These are phyloP conservation scores for Suillus spraguei DNA, from an alignment of 768 basidiomycete species.

Conservation along the genomic window DNA sequence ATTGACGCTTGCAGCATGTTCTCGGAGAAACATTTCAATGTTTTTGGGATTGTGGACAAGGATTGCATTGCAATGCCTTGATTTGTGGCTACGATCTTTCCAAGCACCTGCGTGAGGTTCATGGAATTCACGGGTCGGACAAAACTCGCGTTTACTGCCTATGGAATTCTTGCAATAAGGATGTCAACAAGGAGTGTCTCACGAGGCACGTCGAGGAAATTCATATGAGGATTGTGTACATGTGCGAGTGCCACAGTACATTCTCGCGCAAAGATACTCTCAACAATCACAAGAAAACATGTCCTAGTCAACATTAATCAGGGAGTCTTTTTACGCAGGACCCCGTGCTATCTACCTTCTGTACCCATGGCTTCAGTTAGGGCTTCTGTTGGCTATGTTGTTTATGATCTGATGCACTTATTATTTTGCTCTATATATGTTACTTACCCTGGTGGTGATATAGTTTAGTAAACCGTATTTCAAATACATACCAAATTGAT, in stretches of 20 bases:
- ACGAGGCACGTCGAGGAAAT: constrained; percentile 27
- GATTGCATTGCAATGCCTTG: neutral
- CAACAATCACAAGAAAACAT: constrained; percentile 20
- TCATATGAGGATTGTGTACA: constrained; percentile 24
- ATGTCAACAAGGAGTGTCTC: neutral
- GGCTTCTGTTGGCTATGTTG: neutral
- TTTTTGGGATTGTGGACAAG: neutral
- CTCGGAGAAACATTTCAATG: neutral
- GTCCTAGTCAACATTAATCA: neutral
- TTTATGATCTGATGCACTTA: neutral
- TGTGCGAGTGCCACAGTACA: constrained; percentile 18
- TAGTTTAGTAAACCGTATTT: neutral
- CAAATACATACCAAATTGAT: too few relatives aligned
- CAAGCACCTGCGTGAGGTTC: neutral
- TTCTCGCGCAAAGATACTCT: constrained; percentile 27
- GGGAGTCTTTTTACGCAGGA: neutral
- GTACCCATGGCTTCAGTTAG: neutral
- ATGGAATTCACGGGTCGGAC: neutral
- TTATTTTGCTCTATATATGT: neutral
- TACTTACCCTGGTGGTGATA: neutral
- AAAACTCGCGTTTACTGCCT: rapidly evolving
- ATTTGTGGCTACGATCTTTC: neutral
- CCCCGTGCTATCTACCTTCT: neutral
- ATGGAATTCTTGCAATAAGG: neutral
- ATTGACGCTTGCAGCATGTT: neutral